Percentiles rank a stretch among this genome's conserved stretches.
These are phyloP conservation scores for Pisolithus sp. DNA, from an alignment of 768 basidiomycete genomes.

Conservation along the genomic window DNA sequence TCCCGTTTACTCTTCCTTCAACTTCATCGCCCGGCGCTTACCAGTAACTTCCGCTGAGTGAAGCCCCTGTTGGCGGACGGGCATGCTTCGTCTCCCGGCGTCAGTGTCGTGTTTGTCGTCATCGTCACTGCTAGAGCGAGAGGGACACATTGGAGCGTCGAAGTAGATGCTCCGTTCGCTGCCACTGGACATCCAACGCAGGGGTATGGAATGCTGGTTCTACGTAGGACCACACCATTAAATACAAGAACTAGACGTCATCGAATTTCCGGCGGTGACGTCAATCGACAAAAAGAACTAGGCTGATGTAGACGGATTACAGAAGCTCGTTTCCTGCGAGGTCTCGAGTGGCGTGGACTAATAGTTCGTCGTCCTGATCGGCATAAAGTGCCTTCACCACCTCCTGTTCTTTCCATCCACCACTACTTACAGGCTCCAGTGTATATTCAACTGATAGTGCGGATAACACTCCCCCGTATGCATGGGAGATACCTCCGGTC, in stretches of 20 bases:
- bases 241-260: not conserved
- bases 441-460: slow-evolving; percentile 85
- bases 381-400: slow-evolving; percentile 31
- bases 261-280: not conserved
- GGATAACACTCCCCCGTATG: slow-evolving; percentile 89
- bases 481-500: slow-evolving; percentile 77
- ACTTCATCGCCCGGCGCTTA: not conserved
- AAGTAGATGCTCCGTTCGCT: slow-evolving; percentile 38
- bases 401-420: slow-evolving; percentile 31
- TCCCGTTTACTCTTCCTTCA: not conserved
- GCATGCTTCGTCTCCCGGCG: not conserved
- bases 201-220: not conserved
- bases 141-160: slow-evolving; percentile 37
- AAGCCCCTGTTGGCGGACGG: not conserved
- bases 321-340: slow-evolving; percentile 15
- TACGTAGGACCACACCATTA: not conserved
- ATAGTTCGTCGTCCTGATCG: slow-evolving; percentile 25
- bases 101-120: not conserved
- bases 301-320: not conserved
- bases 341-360: slow-evolving; percentile 21
- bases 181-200: slow-evolving; percentile 8
- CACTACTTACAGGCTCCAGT: slow-evolving; percentile 50
- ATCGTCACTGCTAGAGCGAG: not conserved
- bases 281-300: not conserved
- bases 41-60: not conserved